Percentiles rank a stretch among this genome's conserved stretches.
These are phyloP conservation scores for Astragalus glycyphyllos DNA, from an alignment of 306 rosid genomes.

Conservation along the genomic window DNA sequence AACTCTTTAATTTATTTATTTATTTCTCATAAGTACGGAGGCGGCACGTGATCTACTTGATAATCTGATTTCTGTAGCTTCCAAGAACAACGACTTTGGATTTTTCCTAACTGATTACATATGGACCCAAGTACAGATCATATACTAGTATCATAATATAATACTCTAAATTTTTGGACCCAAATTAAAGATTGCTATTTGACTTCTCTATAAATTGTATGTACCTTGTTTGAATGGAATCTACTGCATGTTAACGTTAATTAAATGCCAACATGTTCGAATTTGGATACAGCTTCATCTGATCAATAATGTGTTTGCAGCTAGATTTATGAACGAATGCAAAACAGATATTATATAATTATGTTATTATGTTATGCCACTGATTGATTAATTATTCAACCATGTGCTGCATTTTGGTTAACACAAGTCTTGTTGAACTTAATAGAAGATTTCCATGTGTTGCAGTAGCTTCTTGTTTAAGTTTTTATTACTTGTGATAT, in stretches of 20 bases:
- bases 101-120: slow-evolving; percentile 34
- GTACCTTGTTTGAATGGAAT: slow-evolving; percentile 48
- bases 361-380: not conserved
- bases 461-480: slow-evolving; percentile 19
- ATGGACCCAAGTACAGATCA: slow-evolving; percentile 27
- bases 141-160: slow-evolving; percentile 13
- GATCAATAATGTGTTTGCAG: slow-evolving; percentile 33
- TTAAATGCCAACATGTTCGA: slow-evolving; percentile 13
- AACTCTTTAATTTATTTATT: not conserved
- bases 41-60: slow-evolving; percentile 36
- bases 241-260: slow-evolving; percentile 33
- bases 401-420: slow-evolving; percentile 41
- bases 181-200: slow-evolving; percentile 30
- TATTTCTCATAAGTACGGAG: slow-evolving; percentile 3
- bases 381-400: slow-evolving; percentile 4
- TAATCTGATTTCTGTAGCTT: slow-evolving; percentile 34
- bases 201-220: slow-evolving; percentile 40
- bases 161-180: slow-evolving; percentile 32
- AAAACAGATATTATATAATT: slow-evolving; percentile 4
- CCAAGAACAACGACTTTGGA: slow-evolving; percentile 35
- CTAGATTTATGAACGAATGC: slow-evolving; percentile 23
- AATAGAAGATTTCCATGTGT: slow-evolving; percentile 36
- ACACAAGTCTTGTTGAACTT: slow-evolving; percentile 39
- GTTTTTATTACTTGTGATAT: slow-evolving; percentile 22
- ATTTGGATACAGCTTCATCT: slow-evolving; percentile 26